Percentiles rank a stretch among this genome's conserved stretches.
Evolutionary conservation across 2,329 filamentous ascomycete species (phyloP).

Genomic region (Endocalyx cinctus): DNA sequence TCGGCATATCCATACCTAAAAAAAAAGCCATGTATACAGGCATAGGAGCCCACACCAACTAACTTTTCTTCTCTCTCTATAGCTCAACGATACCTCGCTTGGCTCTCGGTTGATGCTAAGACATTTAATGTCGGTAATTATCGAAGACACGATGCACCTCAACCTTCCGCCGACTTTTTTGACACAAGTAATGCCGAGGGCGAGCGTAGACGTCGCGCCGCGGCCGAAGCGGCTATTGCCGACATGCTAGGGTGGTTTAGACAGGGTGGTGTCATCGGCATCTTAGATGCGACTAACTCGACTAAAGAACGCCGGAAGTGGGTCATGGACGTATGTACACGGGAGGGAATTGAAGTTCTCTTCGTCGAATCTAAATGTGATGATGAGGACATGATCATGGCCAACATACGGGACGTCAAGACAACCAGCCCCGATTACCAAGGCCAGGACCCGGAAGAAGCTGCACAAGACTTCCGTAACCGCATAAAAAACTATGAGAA

Average conservation of each 20-base stretch:
- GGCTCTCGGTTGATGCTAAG: slow-evolving; percentile 89
- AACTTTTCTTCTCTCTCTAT: slow-evolving; percentile 14
- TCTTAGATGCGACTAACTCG: slow-evolving; percentile 94
- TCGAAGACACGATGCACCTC: slow-evolving; percentile 81
- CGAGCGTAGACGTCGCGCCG: slow-evolving; percentile 80
- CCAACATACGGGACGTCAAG: slow-evolving; percentile 96
- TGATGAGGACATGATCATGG: slow-evolving; percentile 93
- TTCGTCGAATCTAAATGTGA: slow-evolving; percentile 98
- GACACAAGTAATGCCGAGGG: slow-evolving; percentile 86
- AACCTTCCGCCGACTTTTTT: slow-evolving; percentile 92
- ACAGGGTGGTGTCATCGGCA: slow-evolving; percentile 77
- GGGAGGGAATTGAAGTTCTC: slow-evolving; percentile 78
- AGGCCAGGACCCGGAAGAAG: slow-evolving; percentile 88
- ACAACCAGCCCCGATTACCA: slow-evolving; percentile 92
- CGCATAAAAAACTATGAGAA: slow-evolving; percentile 97
- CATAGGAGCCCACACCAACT: slow-evolving; percentile 3
- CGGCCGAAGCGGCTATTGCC: slow-evolving; percentile 83
- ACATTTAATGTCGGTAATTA: slow-evolving; percentile 98
- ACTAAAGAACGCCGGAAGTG: slow-evolving; percentile 85
- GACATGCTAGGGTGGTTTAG: slow-evolving; percentile 96
- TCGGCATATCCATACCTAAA: not conserved
- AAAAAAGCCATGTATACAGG: not conserved
- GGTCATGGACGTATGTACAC: slow-evolving; percentile 76
- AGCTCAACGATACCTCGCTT: slow-evolving; percentile 92
- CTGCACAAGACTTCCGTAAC: slow-evolving; percentile 86